phyloP scores from a whole-genome alignment of 2,329 filamentous ascomycete genomes.

The Penicillium verrucosum region DNA sequence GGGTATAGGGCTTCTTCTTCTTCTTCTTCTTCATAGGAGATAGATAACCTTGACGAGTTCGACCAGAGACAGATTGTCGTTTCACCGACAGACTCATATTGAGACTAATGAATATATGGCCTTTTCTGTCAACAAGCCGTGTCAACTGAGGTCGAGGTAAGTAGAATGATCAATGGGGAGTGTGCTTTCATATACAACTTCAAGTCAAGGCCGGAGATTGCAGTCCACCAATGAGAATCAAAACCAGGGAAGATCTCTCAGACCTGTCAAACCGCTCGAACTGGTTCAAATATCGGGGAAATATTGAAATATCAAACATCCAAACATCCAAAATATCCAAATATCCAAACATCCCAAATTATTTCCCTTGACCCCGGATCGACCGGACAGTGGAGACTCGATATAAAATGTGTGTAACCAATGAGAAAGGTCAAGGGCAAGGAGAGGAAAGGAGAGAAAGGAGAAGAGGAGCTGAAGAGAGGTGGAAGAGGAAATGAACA shows the following conservation, averaged over 20 bases:
- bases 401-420: constrained; percentile 17
- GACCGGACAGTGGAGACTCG: constrained; percentile 20
- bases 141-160: not conserved
- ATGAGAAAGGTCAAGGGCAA: constrained; percentile 1
- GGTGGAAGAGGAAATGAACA: not conserved
- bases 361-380: constrained; percentile 23
- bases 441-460: not conserved
- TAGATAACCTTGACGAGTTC: not conserved
- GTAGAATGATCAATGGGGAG: not conserved
- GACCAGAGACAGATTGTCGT: too few relatives aligned
- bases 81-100: not conserved
- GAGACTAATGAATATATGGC: not conserved
- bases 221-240: constrained; percentile 16
- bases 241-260: not conserved
- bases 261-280: not conserved
- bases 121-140: not conserved
- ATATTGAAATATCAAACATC: not conserved
- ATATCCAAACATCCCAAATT: not conserved
- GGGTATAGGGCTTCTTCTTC: not conserved
- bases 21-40: not conserved
- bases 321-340: not conserved
- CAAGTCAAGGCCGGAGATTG: constrained; percentile 11
- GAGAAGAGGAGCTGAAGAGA: not conserved
- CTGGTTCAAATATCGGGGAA: not conserved
- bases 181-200: not conserved